Evolutionary conservation across 192 early-diverging fungal genomes (phyloP).

Genomic region (Gonapodya prolifera): DNA sequence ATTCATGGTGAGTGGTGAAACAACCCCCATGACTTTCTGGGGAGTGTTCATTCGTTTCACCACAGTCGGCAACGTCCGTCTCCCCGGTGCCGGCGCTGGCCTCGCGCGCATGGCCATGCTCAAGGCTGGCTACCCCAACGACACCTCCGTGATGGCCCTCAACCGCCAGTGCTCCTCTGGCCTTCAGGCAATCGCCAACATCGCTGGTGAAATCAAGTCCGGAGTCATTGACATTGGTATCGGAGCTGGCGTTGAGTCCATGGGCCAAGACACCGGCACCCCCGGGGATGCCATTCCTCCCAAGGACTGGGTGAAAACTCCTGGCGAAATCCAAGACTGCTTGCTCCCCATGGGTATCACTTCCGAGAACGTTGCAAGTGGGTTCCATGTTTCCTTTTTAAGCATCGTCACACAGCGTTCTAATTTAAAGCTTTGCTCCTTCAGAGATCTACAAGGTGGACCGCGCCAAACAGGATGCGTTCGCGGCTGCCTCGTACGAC

Average conservation of each 20-base stretch:
- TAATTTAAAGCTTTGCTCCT: slow-evolving; percentile 28
- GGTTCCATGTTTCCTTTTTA: slow-evolving; percentile 27
- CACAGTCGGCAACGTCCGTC: slow-evolving; percentile 73
- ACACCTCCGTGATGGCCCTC: slow-evolving; percentile 64
- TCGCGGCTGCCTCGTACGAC: slow-evolving; percentile 74
- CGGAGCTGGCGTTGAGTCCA: slow-evolving; percentile 91
- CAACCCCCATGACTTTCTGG: not conserved
- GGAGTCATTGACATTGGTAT: slow-evolving; percentile 89
- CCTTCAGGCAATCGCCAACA: slow-evolving; percentile 74
- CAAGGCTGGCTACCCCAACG: slow-evolving; percentile 80
- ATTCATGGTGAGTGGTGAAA: slow-evolving; percentile 41
- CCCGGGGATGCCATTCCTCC: slow-evolving; percentile 46
- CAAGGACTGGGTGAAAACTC: slow-evolving; percentile 50
- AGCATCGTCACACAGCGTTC: slow-evolving; percentile 68
- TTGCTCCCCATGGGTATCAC: slow-evolving; percentile 85
- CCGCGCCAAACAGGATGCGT: slow-evolving; percentile 78
- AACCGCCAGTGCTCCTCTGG: slow-evolving; percentile 95
- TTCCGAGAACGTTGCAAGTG: slow-evolving; percentile 87
- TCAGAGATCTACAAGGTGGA: slow-evolving; percentile 71
- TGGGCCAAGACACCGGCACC: slow-evolving; percentile 83
- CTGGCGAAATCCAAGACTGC: slow-evolving; percentile 67
- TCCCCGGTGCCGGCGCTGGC: slow-evolving; percentile 79
- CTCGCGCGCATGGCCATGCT: slow-evolving; percentile 84
- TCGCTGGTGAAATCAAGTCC: slow-evolving; percentile 77
- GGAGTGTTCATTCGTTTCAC: not conserved